Percentiles rank a stretch among this genome's conserved stretches.
Conservation (phyloP, 2,329 filamentous ascomycete species). For the Colletotrichum sp. region DNA sequence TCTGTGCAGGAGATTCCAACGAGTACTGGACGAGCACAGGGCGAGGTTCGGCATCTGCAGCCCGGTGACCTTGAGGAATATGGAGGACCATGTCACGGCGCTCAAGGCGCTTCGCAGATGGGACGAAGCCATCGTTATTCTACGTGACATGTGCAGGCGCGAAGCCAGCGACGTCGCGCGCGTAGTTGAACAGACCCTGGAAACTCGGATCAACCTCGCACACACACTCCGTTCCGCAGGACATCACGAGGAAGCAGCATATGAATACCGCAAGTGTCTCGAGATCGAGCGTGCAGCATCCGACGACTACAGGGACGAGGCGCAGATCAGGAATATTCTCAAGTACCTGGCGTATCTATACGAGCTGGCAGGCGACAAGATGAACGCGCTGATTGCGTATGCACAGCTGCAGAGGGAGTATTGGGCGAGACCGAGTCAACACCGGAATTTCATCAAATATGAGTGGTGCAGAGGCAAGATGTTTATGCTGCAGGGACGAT, state of each 20-base stretch:
- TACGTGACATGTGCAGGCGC: constrained; percentile 20
- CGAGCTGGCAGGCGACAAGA: constrained; percentile 10
- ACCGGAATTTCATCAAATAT: constrained; percentile 15
- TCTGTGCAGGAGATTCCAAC: constrained; percentile 19
- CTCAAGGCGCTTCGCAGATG: constrained; percentile 13
- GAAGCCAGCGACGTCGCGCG: constrained; percentile 12
- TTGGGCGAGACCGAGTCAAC: constrained; percentile 8
- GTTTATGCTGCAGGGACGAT: constrained; percentile 19
- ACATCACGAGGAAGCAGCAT: constrained; percentile 18
- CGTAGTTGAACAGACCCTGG: constrained; percentile 12
- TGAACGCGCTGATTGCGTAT: constrained; percentile 17
- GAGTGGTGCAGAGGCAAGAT: constrained; percentile 22
- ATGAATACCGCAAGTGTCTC: constrained; percentile 23
- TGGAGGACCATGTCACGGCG: constrained; percentile 20
- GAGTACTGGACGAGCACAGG: constrained; percentile 18
- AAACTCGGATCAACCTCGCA: constrained; percentile 19
- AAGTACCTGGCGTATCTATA: constrained; percentile 22
- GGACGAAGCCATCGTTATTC: constrained; percentile 16
- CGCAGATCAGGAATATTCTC: constrained; percentile 18
- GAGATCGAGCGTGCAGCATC: constrained; percentile 14
- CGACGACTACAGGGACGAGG: constrained; percentile 12
- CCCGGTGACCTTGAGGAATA: constrained; percentile 15
- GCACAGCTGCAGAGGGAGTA: constrained; percentile 21
- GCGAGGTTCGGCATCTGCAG: constrained; percentile 14
- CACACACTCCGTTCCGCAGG: constrained; percentile 13